Evolutionary conservation across 2,329 filamentous ascomycete species (phyloP).

Genomic region (Graphiopsis chlorocephala): DNA sequence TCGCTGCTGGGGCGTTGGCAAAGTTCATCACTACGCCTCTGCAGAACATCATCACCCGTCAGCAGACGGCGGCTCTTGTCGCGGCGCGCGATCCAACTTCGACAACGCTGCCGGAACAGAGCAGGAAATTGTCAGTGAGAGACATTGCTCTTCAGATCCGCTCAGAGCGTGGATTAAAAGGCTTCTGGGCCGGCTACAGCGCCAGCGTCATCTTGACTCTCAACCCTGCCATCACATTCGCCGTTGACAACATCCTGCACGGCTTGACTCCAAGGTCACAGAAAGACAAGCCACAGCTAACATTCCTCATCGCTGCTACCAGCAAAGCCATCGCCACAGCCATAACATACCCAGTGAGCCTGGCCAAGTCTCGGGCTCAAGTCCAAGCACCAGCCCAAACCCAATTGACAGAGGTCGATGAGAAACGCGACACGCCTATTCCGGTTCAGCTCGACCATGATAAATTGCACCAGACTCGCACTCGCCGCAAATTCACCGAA

Average conservation of each 20-base stretch:
- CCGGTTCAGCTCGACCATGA: slow-evolving; percentile 20
- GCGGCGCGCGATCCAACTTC: slow-evolving; percentile 39
- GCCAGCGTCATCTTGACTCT: slow-evolving; percentile 75
- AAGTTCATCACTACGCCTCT: slow-evolving; percentile 77
- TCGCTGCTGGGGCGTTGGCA: slow-evolving; percentile 70
- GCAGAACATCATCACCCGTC: slow-evolving; percentile 76
- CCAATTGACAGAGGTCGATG: slow-evolving; percentile 28
- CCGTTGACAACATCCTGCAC: slow-evolving; percentile 72
- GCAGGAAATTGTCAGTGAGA: slow-evolving; percentile 39
- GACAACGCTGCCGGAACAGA: slow-evolving; percentile 24
- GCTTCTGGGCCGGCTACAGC: slow-evolving; percentile 87
- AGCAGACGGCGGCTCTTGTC: slow-evolving; percentile 65
- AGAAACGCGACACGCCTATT: slow-evolving; percentile 22
- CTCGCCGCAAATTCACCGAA: slow-evolving; percentile 9
- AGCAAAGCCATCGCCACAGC: slow-evolving; percentile 76
- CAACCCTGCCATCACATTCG: slow-evolving; percentile 83
- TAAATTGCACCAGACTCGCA: slow-evolving; percentile 16
- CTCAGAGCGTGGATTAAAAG: slow-evolving; percentile 66
- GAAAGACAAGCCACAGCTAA: slow-evolving; percentile 51
- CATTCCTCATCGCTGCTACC: slow-evolving; percentile 67
- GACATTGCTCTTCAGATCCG: slow-evolving; percentile 65
- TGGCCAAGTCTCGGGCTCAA: slow-evolving; percentile 78
- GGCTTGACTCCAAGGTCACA: slow-evolving; percentile 56
- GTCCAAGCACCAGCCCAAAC: slow-evolving; percentile 44
- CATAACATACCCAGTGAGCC: slow-evolving; percentile 80